Base-by-base conservation (phyloP, 192 early-diverging fungal species). In the Spizellomyces punctatus region DNA sequence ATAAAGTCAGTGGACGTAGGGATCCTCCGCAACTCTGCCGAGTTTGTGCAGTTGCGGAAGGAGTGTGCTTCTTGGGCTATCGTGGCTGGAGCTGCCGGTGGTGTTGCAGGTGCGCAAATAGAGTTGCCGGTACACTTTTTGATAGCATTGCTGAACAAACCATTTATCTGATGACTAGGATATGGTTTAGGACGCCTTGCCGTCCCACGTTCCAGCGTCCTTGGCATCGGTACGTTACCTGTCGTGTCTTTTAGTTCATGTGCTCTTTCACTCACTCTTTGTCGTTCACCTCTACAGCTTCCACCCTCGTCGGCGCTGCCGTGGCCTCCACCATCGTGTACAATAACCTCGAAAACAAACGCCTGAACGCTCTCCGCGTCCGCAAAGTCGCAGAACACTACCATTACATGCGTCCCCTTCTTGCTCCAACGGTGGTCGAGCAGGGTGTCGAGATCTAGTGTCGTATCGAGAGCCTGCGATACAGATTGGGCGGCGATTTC, bases 341-440 rank as follows among this genome's bases (percentile, higher is more conserved):
- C 3, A n/a, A 14, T 19, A 54, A 54, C 16, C 52, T 54, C 17
- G 52, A 54, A 54, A 19, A 54, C 52, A 19, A 54, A 14, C 14
- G 17, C 2, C 52, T 54, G 16, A 54, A 54, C 52, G 52, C 14
- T 19, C 17, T 54, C 17, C 52, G 52, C 3, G 52, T 54, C 16
- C 52, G 52, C 17, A 54, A 54, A 54, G 52, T 54, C 52, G 52
- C 52, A n/a, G 52, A 54, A 19, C 52, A 54, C 52, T 54, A 54
- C 52, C 52, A 54, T 14, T 54, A 54, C 52, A 54, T 54, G 52
- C 52, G 52, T 14, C 52, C 52, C 52, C 14, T 54, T 19, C 17
- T 54, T 54, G 52, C 52, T 14, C 52, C 52, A 54, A 54, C 52
- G 16, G 52, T 54, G 27, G 27, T 36, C 27, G 27, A 36, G 27